phyloP scores from a whole-genome alignment of 345 rosid species.

The Mangifera indica region DNA sequence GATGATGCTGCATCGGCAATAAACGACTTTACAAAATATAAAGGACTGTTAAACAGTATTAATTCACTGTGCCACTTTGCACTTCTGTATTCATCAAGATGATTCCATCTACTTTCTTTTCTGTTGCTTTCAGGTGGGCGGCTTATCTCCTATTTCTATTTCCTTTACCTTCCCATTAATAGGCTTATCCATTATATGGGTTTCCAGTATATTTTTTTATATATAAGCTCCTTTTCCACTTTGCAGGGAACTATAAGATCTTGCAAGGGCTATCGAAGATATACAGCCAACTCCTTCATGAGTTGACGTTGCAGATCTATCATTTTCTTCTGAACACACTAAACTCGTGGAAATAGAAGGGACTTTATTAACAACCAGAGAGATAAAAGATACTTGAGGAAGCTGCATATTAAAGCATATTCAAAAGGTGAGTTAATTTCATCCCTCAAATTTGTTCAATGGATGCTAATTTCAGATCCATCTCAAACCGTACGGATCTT shows the following conservation, averaged over 20 bases:
- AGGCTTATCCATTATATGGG: conserved; percentile 11
- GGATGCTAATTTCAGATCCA: conserved; percentile 21
- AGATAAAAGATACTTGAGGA: background rate
- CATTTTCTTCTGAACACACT: conserved; percentile 26
- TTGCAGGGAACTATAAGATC: conserved; percentile 17
- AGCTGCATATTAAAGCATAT: background rate
- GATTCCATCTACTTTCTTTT: background rate
- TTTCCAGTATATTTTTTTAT: background rate
- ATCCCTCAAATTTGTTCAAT: background rate
- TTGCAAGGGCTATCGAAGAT: conserved; percentile 6
- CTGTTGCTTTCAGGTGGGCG: conserved; percentile 35
- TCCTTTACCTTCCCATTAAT: background rate
- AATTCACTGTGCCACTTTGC: background rate
- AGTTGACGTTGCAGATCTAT: conserved; percentile 38
- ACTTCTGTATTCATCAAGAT: background rate
- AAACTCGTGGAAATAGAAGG: conserved; percentile 3
- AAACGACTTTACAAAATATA: conserved; percentile 38
- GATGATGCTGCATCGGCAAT: conserved; percentile 99
- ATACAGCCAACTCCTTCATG: background rate
- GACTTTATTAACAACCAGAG: background rate
- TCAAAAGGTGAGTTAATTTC: conserved; percentile 6
- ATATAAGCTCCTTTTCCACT: background rate
- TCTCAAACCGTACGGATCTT: conserved; percentile 15
- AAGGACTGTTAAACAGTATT: background rate
- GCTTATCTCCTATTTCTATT: background rate